phyloP scores from a whole-genome alignment of 2,329 filamentous ascomycete genomes.

The Anisogramma anomala region DNA sequence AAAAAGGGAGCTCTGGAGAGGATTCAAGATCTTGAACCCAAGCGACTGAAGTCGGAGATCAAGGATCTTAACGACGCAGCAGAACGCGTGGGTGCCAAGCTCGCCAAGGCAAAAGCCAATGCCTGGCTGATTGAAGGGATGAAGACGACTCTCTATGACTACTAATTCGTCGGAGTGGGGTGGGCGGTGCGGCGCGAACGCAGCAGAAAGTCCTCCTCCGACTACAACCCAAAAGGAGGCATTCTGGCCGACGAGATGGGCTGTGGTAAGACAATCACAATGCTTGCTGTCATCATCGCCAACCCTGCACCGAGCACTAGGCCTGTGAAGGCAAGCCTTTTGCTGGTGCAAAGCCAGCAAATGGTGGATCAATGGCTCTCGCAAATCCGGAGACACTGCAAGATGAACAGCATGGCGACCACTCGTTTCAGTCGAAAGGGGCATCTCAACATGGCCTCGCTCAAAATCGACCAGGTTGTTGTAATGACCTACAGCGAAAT shows the following conservation, averaged over 20 bases:
- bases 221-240: background rate
- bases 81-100: background rate
- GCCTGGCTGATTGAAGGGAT: constrained; percentile 10
- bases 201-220: constrained; percentile 23
- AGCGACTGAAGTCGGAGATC: background rate
- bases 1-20: background rate
- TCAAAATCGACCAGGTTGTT: constrained; percentile 13
- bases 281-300: constrained; percentile 41
- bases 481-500: background rate
- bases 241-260: constrained; percentile 51
- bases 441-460: background rate
- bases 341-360: constrained; percentile 13
- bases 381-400: constrained; percentile 24
- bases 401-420: background rate
- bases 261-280: constrained; percentile 47
- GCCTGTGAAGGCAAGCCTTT: background rate
- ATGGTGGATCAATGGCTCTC: constrained; percentile 29
- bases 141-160: constrained; percentile 8
- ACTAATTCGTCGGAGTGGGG: constrained; percentile 14
- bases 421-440: background rate
- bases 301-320: constrained; percentile 19
- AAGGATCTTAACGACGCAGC: background rate
- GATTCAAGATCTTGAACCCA: background rate
- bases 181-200: constrained; percentile 16
- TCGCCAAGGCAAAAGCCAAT: too few relatives aligned